Evolutionary conservation across 164 flowering plant genomes (phyloP).

Genomic region (Protea cynaroides): DNA sequence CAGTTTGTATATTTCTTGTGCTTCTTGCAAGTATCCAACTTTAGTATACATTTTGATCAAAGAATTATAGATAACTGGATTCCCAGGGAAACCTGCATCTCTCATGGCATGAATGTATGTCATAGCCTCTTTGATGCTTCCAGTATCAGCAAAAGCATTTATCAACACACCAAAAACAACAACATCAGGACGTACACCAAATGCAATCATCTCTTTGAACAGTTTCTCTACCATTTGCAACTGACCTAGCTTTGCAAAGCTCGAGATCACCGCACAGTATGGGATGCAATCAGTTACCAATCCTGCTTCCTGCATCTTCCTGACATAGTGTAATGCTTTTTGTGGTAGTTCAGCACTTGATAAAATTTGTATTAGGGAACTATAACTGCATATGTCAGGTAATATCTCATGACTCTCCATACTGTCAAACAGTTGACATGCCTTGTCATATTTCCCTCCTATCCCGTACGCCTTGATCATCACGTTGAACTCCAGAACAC

Average conservation of each 20-base stretch:
- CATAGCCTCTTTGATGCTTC: slow-evolving; percentile 50
- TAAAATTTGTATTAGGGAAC: slow-evolving; percentile 67
- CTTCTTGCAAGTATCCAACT: slow-evolving; percentile 76
- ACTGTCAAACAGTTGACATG: slow-evolving; percentile 60
- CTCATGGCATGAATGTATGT: slow-evolving; percentile 51
- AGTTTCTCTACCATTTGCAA: slow-evolving; percentile 52
- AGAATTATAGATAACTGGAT: slow-evolving; percentile 62
- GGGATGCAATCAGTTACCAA: slow-evolving; percentile 61
- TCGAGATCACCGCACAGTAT: slow-evolving; percentile 78
- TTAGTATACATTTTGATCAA: slow-evolving; percentile 87
- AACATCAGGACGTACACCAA: slow-evolving; percentile 57
- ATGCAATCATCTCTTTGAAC: slow-evolving; percentile 60
- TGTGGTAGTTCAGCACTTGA: slow-evolving; percentile 63
- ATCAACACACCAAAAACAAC: slow-evolving; percentile 72
- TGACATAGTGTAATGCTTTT: slow-evolving; percentile 44
- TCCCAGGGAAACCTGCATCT: slow-evolving; percentile 48
- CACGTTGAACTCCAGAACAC: slow-evolving; percentile 76
- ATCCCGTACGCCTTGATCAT: slow-evolving; percentile 95
- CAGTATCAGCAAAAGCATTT: slow-evolving; percentile 83
- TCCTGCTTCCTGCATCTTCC: slow-evolving; percentile 65
- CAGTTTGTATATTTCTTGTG: slow-evolving; percentile 52
- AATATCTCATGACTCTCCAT: slow-evolving; percentile 53
- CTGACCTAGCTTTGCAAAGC: slow-evolving; percentile 57
- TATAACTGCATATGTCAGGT: slow-evolving; percentile 76
- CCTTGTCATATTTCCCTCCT: slow-evolving; percentile 49